These are phyloP conservation scores for Sphaerulina vaccinii DNA, from an alignment of 2,329 filamentous ascomycete species.

Conservation along the genomic window DNA sequence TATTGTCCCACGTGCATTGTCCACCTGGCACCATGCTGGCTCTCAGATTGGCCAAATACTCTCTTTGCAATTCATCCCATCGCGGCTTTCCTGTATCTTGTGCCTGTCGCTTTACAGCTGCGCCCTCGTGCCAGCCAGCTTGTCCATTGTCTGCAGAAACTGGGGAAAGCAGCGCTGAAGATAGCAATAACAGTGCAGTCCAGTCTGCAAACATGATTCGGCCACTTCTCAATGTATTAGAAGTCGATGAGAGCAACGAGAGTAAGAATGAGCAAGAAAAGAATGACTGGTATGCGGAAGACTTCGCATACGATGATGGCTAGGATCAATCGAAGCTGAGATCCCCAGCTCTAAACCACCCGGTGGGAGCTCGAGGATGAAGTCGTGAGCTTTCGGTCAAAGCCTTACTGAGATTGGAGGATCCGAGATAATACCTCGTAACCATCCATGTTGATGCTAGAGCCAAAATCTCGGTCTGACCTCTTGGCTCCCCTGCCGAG, in stretches of 20 bases:
- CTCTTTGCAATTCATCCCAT: constrained; percentile 16
- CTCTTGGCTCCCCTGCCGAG: neutral
- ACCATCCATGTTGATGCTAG: neutral
- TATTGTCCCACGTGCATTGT: constrained; percentile 23
- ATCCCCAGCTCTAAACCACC: too few species aligned
- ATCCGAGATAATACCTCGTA: neutral
- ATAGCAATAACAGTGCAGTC: constrained; percentile 4
- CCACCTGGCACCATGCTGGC: constrained; percentile 14
- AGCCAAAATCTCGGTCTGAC: neutral
- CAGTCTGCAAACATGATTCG: constrained; percentile 11
- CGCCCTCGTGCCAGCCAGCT: neutral
- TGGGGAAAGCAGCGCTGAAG: neutral
- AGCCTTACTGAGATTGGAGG: neutral
- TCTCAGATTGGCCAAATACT: constrained; percentile 13
- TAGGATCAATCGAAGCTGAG: neutral
- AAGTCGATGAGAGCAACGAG: neutral
- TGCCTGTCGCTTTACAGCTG: constrained; percentile 2
- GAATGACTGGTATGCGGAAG: neutral
- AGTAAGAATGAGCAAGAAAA: constrained; percentile 4
- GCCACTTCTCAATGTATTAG: neutral
- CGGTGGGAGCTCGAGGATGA: neutral
- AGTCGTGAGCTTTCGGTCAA: neutral
- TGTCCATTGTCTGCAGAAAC: neutral
- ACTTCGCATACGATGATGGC: neutral
- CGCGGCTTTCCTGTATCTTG: constrained; percentile 7